These are phyloP conservation scores for Rugonectria rugulosa DNA, from an alignment of 2,329 filamentous ascomycete species.

Conservation along the genomic window DNA sequence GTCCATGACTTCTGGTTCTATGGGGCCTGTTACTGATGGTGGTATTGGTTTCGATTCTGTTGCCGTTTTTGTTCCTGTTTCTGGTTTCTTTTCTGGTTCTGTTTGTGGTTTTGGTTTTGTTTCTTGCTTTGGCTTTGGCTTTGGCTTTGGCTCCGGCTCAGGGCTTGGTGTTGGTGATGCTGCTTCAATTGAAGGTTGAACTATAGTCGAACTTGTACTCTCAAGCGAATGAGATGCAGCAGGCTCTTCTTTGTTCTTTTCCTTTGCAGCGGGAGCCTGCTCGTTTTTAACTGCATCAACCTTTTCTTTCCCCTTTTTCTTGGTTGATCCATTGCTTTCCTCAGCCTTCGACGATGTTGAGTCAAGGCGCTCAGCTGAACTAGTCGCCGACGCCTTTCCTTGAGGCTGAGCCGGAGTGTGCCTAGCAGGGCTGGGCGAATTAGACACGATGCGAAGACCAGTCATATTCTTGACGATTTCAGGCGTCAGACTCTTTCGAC, in stretches of 20 bases:
- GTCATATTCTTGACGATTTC: constrained; percentile 44
- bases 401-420: constrained; percentile 30
- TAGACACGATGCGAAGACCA: constrained; percentile 40
- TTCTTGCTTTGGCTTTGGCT: too few relatives aligned
- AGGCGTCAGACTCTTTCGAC: constrained; percentile 34
- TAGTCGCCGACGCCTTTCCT: constrained; percentile 31
- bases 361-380: constrained; percentile 25
- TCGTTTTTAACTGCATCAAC: constrained; percentile 18
- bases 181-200: not conserved
- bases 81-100: too few relatives aligned
- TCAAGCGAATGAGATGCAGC: not conserved
- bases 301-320: constrained; percentile 2
- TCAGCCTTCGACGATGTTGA: constrained; percentile 25
- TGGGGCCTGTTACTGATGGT: constrained; percentile 4
- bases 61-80: not conserved
- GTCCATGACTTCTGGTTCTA: constrained; percentile 12
- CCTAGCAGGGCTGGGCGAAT: constrained; percentile 31
- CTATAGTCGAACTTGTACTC: not conserved
- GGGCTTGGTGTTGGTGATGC: not conserved
- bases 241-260: constrained; percentile 13
- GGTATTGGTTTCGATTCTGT: too few relatives aligned
- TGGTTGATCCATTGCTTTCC: constrained; percentile 24
- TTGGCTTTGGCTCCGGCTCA: too few relatives aligned
- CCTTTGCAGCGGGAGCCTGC: not conserved
- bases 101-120: too few relatives aligned